These are phyloP conservation scores for Diversispora eburnea DNA, from an alignment of 192 early-diverging fungal genomes.

Conservation along the genomic window DNA sequence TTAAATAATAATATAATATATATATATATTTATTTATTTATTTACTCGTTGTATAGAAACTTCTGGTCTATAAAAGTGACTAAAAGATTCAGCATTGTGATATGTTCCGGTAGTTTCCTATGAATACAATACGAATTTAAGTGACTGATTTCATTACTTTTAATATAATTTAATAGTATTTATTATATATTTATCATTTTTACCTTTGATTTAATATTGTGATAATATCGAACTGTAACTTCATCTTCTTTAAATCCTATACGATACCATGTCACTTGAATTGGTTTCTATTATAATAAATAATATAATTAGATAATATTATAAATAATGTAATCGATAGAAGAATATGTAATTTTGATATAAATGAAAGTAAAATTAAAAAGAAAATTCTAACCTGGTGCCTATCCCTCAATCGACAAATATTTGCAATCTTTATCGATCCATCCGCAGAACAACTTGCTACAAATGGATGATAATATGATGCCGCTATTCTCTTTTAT, in stretches of 20 bases:
- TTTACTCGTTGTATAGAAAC: conserved; percentile 22
- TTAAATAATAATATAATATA: background rate
- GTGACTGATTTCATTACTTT: background rate
- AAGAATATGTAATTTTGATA: no score
- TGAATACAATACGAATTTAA: background rate
- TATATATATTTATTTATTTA: conserved; percentile 8
- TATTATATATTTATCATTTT: background rate
- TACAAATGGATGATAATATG: conserved; percentile 26
- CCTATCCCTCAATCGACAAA: conserved; percentile 27
- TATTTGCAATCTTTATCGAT: conserved; percentile 24
- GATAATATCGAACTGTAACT: background rate
- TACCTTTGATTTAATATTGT: conserved; percentile 28
- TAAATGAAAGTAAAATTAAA: background rate
- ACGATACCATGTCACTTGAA: conserved; percentile 25
- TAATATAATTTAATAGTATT: background rate
- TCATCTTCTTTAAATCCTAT: conserved; percentile 1
- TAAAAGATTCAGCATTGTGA: background rate
- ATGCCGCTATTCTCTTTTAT: conserved; percentile 15
- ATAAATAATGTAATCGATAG: no score
- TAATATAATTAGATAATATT: background rate
- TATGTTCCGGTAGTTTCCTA: conserved; percentile 12
- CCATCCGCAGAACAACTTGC: conserved; percentile 27
- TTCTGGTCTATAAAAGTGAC: conserved; percentile 19
- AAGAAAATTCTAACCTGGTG: background rate
- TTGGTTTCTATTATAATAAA: conserved; percentile 16